Evolutionary conservation across 306 rosid species (phyloP).

Genomic region (Malus sylvestris): DNA sequence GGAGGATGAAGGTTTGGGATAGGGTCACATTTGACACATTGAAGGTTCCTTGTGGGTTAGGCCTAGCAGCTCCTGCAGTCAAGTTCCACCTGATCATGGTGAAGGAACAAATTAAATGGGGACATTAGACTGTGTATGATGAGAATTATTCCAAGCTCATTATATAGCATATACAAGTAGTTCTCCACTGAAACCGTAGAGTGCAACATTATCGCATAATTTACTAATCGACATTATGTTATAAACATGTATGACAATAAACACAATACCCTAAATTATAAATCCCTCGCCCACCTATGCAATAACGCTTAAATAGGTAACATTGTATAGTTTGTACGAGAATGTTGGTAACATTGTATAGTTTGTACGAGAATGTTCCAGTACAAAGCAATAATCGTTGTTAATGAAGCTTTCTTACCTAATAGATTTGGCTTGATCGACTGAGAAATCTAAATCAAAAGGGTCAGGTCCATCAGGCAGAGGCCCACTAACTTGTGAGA

Average conservation of each 20-base stretch:
- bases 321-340: too few relatives aligned
- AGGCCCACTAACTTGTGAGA: constrained; percentile 34
- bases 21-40: constrained; percentile 59
- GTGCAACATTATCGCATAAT: background rate
- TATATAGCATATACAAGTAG: background rate
- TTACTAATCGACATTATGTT: too few relatives aligned
- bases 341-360: too few relatives aligned
- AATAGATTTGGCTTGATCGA: constrained; percentile 61
- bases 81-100: constrained; percentile 59
- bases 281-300: too few relatives aligned
- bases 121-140: background rate
- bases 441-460: constrained; percentile 48
- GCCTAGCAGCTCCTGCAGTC: constrained; percentile 84
- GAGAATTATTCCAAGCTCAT: background rate
- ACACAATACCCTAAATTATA: too few relatives aligned
- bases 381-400: too few relatives aligned
- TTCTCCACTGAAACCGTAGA: background rate
- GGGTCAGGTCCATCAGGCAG: constrained; percentile 65
- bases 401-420: constrained; percentile 27
- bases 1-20: constrained; percentile 57
- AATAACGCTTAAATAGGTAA: too few relatives aligned
- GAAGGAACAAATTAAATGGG: background rate
- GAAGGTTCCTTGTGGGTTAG: constrained; percentile 81
- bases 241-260: too few relatives aligned
- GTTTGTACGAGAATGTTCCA: too few relatives aligned